A percentile compares a stretch with the other conserved stretches of the same genome.
These are phyloP conservation scores for Globisporangium viniferum DNA, from an alignment of 352 stramenopile species.

Conservation along the genomic window DNA sequence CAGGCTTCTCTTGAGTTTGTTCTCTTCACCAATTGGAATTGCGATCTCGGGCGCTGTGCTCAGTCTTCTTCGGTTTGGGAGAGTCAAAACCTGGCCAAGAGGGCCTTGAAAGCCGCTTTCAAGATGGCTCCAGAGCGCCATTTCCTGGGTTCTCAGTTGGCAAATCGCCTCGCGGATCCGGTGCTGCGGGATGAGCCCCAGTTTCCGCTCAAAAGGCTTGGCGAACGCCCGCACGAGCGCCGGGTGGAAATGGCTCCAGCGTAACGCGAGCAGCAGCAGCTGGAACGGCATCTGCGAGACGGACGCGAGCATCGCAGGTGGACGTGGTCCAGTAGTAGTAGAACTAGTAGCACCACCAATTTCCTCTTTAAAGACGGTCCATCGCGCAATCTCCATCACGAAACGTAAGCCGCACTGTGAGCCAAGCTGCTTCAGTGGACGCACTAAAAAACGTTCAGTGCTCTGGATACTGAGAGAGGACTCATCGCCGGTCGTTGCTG, in stretches of 20 bases:
- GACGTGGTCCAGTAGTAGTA: neutral
- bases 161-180: constrained; percentile 36
- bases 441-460: constrained; percentile 15
- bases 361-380: constrained; percentile 9
- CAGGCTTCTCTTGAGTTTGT: constrained; percentile 17
- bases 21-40: neutral
- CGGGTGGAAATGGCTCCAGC: constrained; percentile 75
- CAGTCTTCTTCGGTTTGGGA: neutral
- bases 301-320: constrained; percentile 30
- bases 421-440: constrained; percentile 37
- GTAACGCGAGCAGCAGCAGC: constrained; percentile 54
- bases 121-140: constrained; percentile 29
- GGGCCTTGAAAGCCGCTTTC: constrained; percentile 4
- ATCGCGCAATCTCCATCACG: constrained; percentile 47
- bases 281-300: constrained; percentile 64
- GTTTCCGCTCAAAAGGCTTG: constrained; percentile 50
- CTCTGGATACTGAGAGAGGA: neutral
- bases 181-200: constrained; percentile 40
- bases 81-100: neutral
- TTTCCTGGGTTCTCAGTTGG: constrained; percentile 23
- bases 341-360: neutral
- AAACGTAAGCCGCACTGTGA: constrained; percentile 55
- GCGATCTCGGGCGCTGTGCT: neutral
- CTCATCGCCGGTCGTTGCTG: neutral
- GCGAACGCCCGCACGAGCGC: constrained; percentile 28